phyloP scores from a whole-genome alignment of 768 basidiomycete species.

The Lentinula boryana region DNA sequence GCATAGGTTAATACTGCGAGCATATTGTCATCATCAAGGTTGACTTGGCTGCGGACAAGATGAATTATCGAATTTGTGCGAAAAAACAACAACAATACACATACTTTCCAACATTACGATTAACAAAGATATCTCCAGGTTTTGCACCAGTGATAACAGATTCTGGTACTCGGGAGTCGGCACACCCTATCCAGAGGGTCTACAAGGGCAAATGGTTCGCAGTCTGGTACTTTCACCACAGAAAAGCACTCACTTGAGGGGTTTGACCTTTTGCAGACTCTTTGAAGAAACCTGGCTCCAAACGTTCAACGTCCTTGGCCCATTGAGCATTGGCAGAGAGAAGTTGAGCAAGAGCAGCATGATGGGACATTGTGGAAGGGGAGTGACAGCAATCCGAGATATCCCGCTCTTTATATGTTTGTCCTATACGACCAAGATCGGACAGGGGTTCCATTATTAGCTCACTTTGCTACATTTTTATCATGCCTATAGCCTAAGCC shows the following conservation, averaged over 20 bases:
- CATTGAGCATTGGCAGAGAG: conserved; percentile 57
- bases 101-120: conserved; percentile 86
- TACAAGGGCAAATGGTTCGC: conserved; percentile 16
- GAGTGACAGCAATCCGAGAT: not conserved
- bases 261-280: conserved; percentile 56
- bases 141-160: conserved; percentile 59
- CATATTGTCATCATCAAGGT: conserved; percentile 62
- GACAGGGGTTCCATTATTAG: not conserved
- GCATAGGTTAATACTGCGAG: conserved; percentile 73
- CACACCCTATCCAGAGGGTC: conserved; percentile 78
- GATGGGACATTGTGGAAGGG: conserved; percentile 9
- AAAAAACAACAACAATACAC: conserved; percentile 16
- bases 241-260: conserved; percentile 46
- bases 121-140: conserved; percentile 80
- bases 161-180: conserved; percentile 84
- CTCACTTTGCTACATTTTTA: not conserved
- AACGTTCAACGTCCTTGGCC: conserved; percentile 51
- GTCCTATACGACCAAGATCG: not conserved
- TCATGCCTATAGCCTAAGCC: not conserved
- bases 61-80: conserved; percentile 2
- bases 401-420: not conserved
- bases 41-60: conserved; percentile 56
- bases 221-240: not conserved
- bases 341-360: conserved; percentile 22
- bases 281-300: conserved; percentile 61